Percentiles rank a stretch among this genome's conserved stretches.
Conservation (phyloP, 2,329 filamentous ascomycete species). For the Phyllosticta citribraziliensis region DNA sequence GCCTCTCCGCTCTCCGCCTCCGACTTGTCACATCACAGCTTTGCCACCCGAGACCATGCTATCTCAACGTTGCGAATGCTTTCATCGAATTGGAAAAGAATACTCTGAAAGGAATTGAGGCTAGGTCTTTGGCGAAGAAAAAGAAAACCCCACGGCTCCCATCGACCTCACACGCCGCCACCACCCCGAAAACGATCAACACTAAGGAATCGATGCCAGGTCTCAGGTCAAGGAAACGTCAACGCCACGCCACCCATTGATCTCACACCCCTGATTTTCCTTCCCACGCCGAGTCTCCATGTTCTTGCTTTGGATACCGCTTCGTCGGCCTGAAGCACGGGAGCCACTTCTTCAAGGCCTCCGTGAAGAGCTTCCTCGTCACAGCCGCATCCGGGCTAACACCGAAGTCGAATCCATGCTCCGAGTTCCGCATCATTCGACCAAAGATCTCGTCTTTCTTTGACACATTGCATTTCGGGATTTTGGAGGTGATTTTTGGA, state of each 20-base stretch:
- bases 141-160: neutral
- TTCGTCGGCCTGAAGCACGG: conserved; percentile 2
- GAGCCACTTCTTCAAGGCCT: conserved; percentile 38
- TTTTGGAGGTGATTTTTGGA: conserved; percentile 28
- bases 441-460: conserved; percentile 36
- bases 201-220: too few relatives aligned
- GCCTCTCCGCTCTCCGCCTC: neutral
- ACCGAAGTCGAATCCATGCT: conserved; percentile 42
- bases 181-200: too few relatives aligned
- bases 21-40: neutral
- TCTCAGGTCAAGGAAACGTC: too few relatives aligned
- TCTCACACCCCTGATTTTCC: too few relatives aligned
- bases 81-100: neutral
- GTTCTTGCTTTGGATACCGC: neutral
- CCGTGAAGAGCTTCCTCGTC: conserved; percentile 29
- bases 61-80: neutral
- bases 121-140: neutral
- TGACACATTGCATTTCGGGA: conserved; percentile 36
- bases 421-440: conserved; percentile 34
- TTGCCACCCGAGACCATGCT: neutral
- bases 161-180: neutral
- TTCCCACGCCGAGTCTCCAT: too few relatives aligned
- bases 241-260: too few relatives aligned
- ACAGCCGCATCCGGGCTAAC: conserved; percentile 21
- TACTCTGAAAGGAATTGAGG: neutral